A percentile compares a stretch with the other conserved stretches of the same genome.
Conservation (phyloP, 1,139 yeast genomes). For the Yamadazyma atmosphaerica region DNA sequence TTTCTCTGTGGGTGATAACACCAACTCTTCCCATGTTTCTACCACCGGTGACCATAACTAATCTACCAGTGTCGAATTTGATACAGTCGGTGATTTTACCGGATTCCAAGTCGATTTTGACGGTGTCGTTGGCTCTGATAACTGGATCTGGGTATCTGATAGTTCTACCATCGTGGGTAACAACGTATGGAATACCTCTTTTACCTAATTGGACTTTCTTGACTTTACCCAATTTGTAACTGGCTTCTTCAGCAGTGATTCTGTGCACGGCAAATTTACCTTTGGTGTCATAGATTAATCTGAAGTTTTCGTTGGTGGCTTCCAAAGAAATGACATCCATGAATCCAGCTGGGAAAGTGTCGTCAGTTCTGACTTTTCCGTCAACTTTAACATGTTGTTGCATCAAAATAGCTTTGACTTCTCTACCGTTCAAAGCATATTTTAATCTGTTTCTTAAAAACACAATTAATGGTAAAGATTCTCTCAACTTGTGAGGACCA, state of each 20-base stretch:
- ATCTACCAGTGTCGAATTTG: conserved; percentile 94
- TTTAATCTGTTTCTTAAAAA: conserved; percentile 99
- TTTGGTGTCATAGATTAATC: conserved; percentile 96
- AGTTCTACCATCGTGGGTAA: conserved; percentile 99
- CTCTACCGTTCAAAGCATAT: conserved; percentile 99
- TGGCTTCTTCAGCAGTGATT: conserved; percentile 97
- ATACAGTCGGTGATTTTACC: conserved; percentile 92
- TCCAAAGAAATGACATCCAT: conserved; percentile 97
- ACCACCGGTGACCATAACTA: conserved; percentile 99
- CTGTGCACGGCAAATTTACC: conserved; percentile 99
- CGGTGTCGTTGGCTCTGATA: conserved; percentile 95
- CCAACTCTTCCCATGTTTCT: conserved; percentile 99
- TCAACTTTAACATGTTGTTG: conserved; percentile 99
- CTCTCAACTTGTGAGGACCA: conserved; percentile 99
- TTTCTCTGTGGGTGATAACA: conserved; percentile 96
- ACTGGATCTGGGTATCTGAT: conserved; percentile 98
- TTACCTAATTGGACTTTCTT: conserved; percentile 97
- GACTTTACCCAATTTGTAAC: conserved; percentile 97
- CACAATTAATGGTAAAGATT: conserved; percentile 96
- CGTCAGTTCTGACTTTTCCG: conserved; percentile 98
- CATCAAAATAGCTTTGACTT: conserved; percentile 98
- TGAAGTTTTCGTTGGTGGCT: conserved; percentile 98
- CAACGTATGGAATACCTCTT: conserved; percentile 97
- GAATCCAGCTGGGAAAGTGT: conserved; percentile 99
- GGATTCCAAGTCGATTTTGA: conserved; percentile 91